Evolutionary conservation across 2,329 filamentous ascomycete species (phyloP).

Genomic region (Trichoderma gracile): DNA sequence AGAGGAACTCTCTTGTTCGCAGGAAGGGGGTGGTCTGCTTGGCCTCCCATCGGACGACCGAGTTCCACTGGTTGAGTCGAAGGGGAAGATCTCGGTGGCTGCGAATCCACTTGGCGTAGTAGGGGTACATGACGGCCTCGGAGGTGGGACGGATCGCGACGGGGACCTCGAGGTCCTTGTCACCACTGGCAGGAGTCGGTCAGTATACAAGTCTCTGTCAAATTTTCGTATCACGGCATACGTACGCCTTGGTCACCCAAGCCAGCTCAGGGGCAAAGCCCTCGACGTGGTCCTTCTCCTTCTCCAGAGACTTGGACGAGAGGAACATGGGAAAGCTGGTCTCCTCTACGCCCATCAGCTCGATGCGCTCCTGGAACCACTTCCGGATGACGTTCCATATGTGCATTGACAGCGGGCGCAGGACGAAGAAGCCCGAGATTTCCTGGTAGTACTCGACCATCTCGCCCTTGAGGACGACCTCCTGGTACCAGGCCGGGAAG

Average conservation of each 20-base stretch:
- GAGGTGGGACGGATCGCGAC: constrained; percentile 69
- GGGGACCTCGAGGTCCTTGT: constrained; percentile 84
- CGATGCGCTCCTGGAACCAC: constrained; percentile 74
- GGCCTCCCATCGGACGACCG: constrained; percentile 88
- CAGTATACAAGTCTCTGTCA: background rate
- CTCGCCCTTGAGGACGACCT: constrained; percentile 94
- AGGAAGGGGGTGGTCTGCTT: constrained; percentile 90
- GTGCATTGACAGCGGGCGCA: constrained; percentile 70
- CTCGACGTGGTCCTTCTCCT: constrained; percentile 95
- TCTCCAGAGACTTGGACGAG: constrained; percentile 80
- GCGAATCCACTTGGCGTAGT: constrained; percentile 96
- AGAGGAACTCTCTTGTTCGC: constrained; percentile 90
- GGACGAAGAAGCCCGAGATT: constrained; percentile 95
- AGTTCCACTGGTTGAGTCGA: constrained; percentile 98
- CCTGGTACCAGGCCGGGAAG: constrained; percentile 95
- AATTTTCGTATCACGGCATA: constrained; percentile 27
- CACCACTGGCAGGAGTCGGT: constrained; percentile 60
- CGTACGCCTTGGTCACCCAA: constrained; percentile 82
- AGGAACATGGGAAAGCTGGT: constrained; percentile 97
- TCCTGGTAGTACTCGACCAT: constrained; percentile 96
- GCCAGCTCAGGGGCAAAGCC: constrained; percentile 94
- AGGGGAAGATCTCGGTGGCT: constrained; percentile 93
- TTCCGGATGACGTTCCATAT: constrained; percentile 67
- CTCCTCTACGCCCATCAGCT: constrained; percentile 90
- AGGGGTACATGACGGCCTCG: constrained; percentile 88